Percentiles rank a stretch among this genome's conserved stretches.
These are phyloP conservation scores for Aureobasidium melanogenum DNA, from an alignment of 2,329 filamentous ascomycete species.

Conservation along the genomic window DNA sequence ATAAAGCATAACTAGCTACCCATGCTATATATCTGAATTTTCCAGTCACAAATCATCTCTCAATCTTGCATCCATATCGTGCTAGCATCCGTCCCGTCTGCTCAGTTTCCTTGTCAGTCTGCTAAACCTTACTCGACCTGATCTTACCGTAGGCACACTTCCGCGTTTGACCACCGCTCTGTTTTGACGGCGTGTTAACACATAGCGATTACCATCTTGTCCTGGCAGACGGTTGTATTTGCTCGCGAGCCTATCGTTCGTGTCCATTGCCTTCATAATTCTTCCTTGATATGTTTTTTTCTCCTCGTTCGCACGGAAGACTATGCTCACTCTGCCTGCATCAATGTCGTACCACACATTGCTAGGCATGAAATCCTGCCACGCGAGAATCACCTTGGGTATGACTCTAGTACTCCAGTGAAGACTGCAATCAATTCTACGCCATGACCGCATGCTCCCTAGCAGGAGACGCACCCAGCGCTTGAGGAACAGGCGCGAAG, in stretches of 20 bases:
- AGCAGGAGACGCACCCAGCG: slow-evolving; percentile 23
- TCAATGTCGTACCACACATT: slow-evolving; percentile 21
- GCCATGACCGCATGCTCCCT: not conserved
- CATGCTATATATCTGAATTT: not conserved
- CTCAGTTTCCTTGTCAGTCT: not conserved
- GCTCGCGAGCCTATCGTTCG: not conserved
- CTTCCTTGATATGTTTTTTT: not conserved
- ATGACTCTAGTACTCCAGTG: slow-evolving; percentile 13
- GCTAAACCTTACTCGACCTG: not conserved
- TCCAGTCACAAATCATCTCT: not conserved
- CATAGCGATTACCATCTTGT: not conserved
- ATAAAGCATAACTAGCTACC: not conserved
- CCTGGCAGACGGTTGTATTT: not conserved
- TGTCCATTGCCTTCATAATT: not conserved
- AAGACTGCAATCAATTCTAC: not conserved
- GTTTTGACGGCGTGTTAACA: not conserved
- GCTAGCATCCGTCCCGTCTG: not conserved
- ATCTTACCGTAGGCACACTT: not conserved
- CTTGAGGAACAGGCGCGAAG: slow-evolving; percentile 12
- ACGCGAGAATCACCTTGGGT: slow-evolving; percentile 21
- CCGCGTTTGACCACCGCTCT: not conserved
- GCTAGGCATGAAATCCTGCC: slow-evolving; percentile 17
- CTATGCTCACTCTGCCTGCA: slow-evolving; percentile 23
- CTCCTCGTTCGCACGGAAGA: not conserved
- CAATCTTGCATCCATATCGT: not conserved